Base-by-base conservation (phyloP, 768 basidiomycete genomes). In the Serendipita sp. region DNA sequence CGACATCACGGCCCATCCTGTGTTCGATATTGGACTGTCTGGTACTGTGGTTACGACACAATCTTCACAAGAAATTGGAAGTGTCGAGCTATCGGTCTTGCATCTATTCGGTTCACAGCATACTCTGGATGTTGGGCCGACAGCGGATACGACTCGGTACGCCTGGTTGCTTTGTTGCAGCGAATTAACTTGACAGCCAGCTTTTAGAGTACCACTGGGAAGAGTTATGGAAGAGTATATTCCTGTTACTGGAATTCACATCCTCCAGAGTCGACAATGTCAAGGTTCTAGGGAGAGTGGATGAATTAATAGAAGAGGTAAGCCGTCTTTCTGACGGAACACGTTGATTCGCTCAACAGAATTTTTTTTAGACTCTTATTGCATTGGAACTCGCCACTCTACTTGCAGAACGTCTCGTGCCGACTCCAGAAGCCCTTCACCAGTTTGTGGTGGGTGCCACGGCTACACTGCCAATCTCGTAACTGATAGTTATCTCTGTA, bases 31-130 rank as follows among this genome's bases (percentile, higher is more conserved):
- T 87, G n/a, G 85, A 87, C 70, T 85, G 82, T 64, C 84, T 82
- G 67, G 76, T 84, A 3, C 74, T 87, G 13, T 87, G 84, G 84
- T 71, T 86, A 31, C 80, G 83, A 16, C 85, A 88, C 67, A 86
- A 86, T 69, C 72, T 87, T 34, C 83, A 86, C 64, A 84, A 79
- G 67, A 78, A 75, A 33, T 72, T 87, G 3, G 82, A 86, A 64
- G 78, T 80, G 0, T 73, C 76, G 33, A 79, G 79, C 3, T 86
- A 85, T 67, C 86, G 84, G 29, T 80, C 75, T 40, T 84, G 81
- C 68, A 74, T 85, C 13, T 76, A 79, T 73, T 76, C 80, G 15
- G 79, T 81, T 64, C 73, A 83, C 67, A 78, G 79, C 3, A 72
- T 80, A 3, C 68, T 87, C 50, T 84, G 82, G 81, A 82, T 77